Evolutionary conservation across 106 monocot species (phyloP).

Genomic region (Apostasia shenzhenica): DNA sequence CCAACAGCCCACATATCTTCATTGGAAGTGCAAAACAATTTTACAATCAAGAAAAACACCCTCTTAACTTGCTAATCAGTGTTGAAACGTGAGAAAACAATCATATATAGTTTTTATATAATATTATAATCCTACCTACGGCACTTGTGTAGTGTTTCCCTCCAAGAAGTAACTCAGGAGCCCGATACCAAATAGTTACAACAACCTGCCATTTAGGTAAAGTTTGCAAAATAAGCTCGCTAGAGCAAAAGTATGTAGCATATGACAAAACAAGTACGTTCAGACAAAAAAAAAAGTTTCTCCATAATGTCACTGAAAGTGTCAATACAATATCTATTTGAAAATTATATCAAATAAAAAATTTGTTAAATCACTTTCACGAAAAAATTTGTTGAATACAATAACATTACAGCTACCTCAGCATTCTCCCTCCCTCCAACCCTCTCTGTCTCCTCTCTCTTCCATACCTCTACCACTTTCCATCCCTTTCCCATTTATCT

Average conservation of each 20-base stretch:
- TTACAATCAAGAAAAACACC: not conserved
- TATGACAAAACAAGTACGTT: not conserved
- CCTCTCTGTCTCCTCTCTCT: no score
- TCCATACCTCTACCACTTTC: no score
- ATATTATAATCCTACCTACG: slow-evolving; percentile 69
- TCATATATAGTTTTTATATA: not conserved
- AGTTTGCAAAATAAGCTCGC: slow-evolving; percentile 7
- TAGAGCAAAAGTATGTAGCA: not conserved
- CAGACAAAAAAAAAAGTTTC: not conserved
- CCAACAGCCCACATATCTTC: slow-evolving; percentile 99
- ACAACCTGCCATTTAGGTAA: slow-evolving; percentile 63
- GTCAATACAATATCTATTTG: not conserved
- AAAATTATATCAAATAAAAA: not conserved
- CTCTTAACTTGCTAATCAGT: not conserved
- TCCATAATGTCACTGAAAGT: not conserved
- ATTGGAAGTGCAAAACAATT: slow-evolving; percentile 16
- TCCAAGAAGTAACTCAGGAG: slow-evolving; percentile 96
- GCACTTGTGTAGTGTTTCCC: slow-evolving; percentile 98
- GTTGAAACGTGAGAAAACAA: not conserved
- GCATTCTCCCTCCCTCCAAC: no score
- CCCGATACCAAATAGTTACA: slow-evolving; percentile 99
- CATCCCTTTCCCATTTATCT: no score
- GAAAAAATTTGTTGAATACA: not conserved
- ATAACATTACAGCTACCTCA: not conserved
- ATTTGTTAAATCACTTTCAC: not conserved